Evolutionary conservation across 2,329 filamentous ascomycete species (phyloP).

Genomic region (Coleophoma cylindrospora): DNA sequence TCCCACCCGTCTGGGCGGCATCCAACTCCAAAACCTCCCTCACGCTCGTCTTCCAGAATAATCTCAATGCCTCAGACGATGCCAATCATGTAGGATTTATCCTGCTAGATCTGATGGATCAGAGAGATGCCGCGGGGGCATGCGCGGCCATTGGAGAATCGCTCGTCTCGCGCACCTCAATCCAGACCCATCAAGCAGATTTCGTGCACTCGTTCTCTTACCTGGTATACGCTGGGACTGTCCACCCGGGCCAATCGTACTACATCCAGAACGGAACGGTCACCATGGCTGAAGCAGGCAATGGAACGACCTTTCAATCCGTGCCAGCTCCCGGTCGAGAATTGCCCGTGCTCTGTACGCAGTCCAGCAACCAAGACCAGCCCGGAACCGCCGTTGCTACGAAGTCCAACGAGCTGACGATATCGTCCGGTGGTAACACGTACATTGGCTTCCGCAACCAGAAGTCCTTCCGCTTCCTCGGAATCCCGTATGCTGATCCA

Average conservation of each 20-base stretch:
- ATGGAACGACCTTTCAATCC: slow-evolving; percentile 28
- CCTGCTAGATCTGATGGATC: slow-evolving; percentile 37
- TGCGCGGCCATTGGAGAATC: slow-evolving; percentile 42
- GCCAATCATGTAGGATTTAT: slow-evolving; percentile 46
- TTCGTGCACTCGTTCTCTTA: slow-evolving; percentile 40
- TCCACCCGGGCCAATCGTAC: slow-evolving; percentile 31
- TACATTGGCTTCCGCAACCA: slow-evolving; percentile 47
- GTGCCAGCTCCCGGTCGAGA: slow-evolving; percentile 20
- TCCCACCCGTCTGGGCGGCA: neutral
- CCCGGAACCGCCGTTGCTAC: slow-evolving; percentile 27
- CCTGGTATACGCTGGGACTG: slow-evolving; percentile 34
- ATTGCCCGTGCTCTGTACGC: slow-evolving; percentile 45
- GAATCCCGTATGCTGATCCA: slow-evolving; percentile 20
- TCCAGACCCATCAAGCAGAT: slow-evolving; percentile 37
- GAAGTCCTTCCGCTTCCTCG: slow-evolving; percentile 38
- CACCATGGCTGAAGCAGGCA: slow-evolving; percentile 25
- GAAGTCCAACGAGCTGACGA: slow-evolving; percentile 31
- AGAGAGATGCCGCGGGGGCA: slow-evolving; percentile 32
- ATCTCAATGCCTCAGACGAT: slow-evolving; percentile 47
- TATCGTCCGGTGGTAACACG: slow-evolving; percentile 36
- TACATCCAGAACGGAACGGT: slow-evolving; percentile 36
- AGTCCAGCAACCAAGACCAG: slow-evolving; percentile 32
- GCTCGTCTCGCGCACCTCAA: slow-evolving; percentile 34
- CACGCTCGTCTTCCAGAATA: slow-evolving; percentile 48
- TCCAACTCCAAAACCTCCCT: slow-evolving; percentile 37